Conservation (phyloP, 2,329 filamentous ascomycete genomes). For the Ophiostoma populinum region DNA sequence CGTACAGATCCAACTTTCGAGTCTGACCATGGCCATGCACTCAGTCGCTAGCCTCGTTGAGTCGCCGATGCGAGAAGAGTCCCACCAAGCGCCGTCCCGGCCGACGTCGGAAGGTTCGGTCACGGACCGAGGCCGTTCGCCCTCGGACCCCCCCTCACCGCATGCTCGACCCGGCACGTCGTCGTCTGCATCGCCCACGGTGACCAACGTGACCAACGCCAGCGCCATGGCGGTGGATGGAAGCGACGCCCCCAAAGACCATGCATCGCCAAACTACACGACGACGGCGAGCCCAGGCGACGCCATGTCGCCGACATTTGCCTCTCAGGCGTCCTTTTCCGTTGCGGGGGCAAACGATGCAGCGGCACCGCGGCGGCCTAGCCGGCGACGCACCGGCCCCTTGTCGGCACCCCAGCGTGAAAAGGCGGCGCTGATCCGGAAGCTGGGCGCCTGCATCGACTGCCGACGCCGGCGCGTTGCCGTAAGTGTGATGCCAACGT, state of each 20-base stretch:
- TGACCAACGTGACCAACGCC: conserved; percentile 28
- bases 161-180: conserved; percentile 30
- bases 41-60: conserved; percentile 17
- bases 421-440: conserved; percentile 40
- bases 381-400: conserved; percentile 40
- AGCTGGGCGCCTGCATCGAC: conserved; percentile 38
- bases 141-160: conserved; percentile 15
- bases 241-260: conserved; percentile 22
- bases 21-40: no score
- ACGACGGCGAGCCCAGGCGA: conserved; percentile 26
- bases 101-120: conserved; percentile 9
- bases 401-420: conserved; percentile 40
- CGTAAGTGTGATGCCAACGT: no score
- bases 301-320: conserved; percentile 28
- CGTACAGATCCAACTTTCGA: no score
- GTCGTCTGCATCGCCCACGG: conserved; percentile 35
- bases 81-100: conserved; percentile 12
- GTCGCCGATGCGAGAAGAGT: conserved; percentile 15
- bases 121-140: conserved; percentile 11
- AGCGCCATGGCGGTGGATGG: conserved; percentile 17
- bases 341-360: conserved; percentile 37
- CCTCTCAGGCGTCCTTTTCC: conserved; percentile 34
- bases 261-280: neutral
- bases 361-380: conserved; percentile 34
- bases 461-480: conserved; percentile 18